Evolutionary conservation across 2,329 filamentous ascomycete genomes (phyloP), one percentile per base, ranked within the genome.

Genomic region (Colletotrichum costaricense): DNA sequence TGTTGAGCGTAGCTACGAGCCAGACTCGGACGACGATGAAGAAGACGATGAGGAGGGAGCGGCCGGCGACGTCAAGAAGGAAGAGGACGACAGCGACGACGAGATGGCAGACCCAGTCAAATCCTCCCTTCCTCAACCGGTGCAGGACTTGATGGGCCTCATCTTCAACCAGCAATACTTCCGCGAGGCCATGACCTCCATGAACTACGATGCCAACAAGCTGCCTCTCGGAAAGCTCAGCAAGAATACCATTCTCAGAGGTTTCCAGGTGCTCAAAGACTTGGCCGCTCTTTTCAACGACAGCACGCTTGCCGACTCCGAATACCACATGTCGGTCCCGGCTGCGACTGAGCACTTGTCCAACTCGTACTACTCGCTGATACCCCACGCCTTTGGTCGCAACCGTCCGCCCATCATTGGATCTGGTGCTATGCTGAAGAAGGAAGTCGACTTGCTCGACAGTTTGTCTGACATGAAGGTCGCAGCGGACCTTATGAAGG

Each of bases 401-500:
- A 89, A 90, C 57, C 87, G 92, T 0, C 94, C 94, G 0, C 93
- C 93, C 0, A 79, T 95, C 76, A 93, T 97, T 77, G 80, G 81
- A 42, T 84, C 84, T 52, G 79, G 88, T 24, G 76, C 76, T 1
- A 82, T 88, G 76, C 88, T 97, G 77, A 95, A 95, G 83, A 88
- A 84, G 77, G 95, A 97, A 82, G 89, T 96, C 76, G 93, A 94
- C 57, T 87, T 97, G 76, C 88, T 97, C 1, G 94, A 97, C 78
- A 93, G 91, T 74, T 84, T 97, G 79, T 92, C 91, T 2, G 94
- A 97, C 78, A 96, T 97, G 93, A 95, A 95, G 82, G 92, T 94
- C 73, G 92, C 94, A 2, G 90, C 91, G 26, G 88, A 92, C 30
- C 93, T 97, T 78, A 92, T 97, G 88, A 95, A 94, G 82, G 84